A percentile compares a stretch with the other conserved stretches of the same genome.
These are phyloP conservation scores for Medicago arabica DNA, from an alignment of 306 rosid species.

Conservation along the genomic window DNA sequence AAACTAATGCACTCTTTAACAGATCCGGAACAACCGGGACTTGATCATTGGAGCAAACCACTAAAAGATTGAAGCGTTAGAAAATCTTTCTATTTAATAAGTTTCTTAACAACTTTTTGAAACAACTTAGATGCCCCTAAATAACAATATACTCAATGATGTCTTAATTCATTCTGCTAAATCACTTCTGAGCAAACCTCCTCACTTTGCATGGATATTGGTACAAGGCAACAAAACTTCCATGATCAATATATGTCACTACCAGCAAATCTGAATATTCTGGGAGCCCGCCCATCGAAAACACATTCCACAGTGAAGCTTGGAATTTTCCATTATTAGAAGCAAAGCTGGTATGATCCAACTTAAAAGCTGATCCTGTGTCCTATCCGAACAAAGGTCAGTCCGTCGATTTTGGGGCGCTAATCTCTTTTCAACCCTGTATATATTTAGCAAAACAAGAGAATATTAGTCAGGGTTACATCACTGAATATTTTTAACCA, in stretches of 20 bases:
- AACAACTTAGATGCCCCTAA: conserved; percentile 51
- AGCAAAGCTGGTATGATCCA: conserved; percentile 50
- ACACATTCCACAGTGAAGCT: conserved; percentile 45
- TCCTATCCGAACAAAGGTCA: conserved; percentile 55
- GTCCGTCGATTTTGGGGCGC: conserved; percentile 48
- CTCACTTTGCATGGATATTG: conserved; percentile 47
- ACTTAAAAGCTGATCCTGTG: conserved; percentile 50
- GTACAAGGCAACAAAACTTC: conserved; percentile 49
- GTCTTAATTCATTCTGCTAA: conserved; percentile 49
- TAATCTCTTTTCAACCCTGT: conserved; percentile 56
- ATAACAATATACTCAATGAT: conserved; percentile 43
- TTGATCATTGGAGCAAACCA: conserved; percentile 44
- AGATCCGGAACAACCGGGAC: conserved; percentile 21
- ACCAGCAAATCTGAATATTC: conserved; percentile 52
- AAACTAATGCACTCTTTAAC: conserved; percentile 35
- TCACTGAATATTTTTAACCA: not conserved
- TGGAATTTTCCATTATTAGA: conserved; percentile 42
- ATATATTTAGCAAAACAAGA: conserved; percentile 23
- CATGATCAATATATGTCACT: conserved; percentile 46
- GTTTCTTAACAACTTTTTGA: conserved; percentile 44
- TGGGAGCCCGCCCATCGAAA: conserved; percentile 46
- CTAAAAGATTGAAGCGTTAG: conserved; percentile 36
- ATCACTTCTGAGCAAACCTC: conserved; percentile 50
- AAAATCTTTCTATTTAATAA: conserved; percentile 39
- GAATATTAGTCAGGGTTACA: not conserved